Evolutionary conservation across 1,284 basidiomycete genomes (phyloP).

Genomic region (Puccinia triticina): DNA sequence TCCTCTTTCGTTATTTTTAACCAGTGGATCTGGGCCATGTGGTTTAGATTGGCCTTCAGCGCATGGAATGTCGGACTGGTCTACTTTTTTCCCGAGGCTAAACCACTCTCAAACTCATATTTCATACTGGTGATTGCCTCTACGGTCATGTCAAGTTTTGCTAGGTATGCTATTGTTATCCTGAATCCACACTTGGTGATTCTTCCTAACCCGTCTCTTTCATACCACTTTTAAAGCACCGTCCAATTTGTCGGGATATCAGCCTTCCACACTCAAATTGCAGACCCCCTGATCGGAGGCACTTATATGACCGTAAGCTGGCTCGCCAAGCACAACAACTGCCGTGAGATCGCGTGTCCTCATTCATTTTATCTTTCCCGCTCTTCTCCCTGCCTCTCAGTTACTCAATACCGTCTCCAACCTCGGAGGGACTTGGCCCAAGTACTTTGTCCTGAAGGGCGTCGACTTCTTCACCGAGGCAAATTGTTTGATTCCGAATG

Average conservation of each 20-base stretch:
- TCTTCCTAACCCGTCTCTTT: background rate
- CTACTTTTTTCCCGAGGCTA: conserved; percentile 74
- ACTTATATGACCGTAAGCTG: conserved; percentile 90
- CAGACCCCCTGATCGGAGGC: conserved; percentile 94
- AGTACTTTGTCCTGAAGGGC: conserved; percentile 86
- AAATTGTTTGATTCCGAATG: conserved; percentile 69
- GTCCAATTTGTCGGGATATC: conserved; percentile 98
- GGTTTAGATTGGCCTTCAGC: conserved; percentile 78
- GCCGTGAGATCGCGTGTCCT: background rate
- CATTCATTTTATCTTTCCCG: background rate
- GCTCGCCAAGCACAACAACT: background rate
- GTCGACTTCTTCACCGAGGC: conserved; percentile 84
- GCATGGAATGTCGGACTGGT: conserved; percentile 75
- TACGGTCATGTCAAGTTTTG: conserved; percentile 82
- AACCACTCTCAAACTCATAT: conserved; percentile 75
- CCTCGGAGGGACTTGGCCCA: conserved; percentile 96
- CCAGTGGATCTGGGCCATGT: conserved; percentile 84
- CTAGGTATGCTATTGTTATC: conserved; percentile 67
- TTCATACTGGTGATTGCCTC: conserved; percentile 77
- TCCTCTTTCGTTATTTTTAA: conserved; percentile 65
- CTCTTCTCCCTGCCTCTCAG: conserved; percentile 61
- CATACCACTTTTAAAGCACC: conserved; percentile 67
- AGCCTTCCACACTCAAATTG: conserved; percentile 95
- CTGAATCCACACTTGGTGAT: conserved; percentile 7
- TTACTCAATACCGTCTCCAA: conserved; percentile 95